Base-by-base conservation (phyloP, 1,284 basidiomycete genomes). In the Rhodotorula sp. region DNA sequence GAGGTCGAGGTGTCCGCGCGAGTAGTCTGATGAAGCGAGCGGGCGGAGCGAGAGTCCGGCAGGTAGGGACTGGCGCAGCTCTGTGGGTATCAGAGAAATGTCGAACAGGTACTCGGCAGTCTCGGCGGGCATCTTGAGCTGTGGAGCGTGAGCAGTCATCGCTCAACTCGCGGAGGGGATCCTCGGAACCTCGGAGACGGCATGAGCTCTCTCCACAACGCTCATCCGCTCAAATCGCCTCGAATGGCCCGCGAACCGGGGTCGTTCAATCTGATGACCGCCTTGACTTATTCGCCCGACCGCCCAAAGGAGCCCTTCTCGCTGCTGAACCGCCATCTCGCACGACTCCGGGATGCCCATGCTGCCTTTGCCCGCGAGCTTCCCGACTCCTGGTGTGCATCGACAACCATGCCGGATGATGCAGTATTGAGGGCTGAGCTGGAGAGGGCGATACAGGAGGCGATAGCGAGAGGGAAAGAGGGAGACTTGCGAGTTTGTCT, bases 1-100 rank as follows among this genome's bases (percentile, higher is more conserved):
- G 20, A 97, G 88, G 32, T 83, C 79, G 76, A 98, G 88, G 81
- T 98, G 93, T 2, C 90, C 89, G 30, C 92, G 88, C 17, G 81
- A 79, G 81, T 94, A 89, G 84, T 98, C 95, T 44, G 89, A 88
- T 22, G 88, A 88, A 0, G 93, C 87, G 20, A 98, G 85, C 0
- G 95, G 95, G 29, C 95, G 92, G 32, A 96, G 86, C 91, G 95
- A 77, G 32, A 64, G 51, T 19, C 30, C 44, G 17, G 52, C 0
- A 19, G 73, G 71, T 29, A 72, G 34, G 4, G 8, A 36, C 0
- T 47, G 39, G 20, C 22, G 9, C 27, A 34, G 44, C 32, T 36
- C 44, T 5, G 27, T 15, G 2, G 59, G 64, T 20, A 66, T 30
- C n/a, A 60, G 64, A 2, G 32, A 7, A 24, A 46, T 53, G 52